Percentiles rank a stretch among this genome's conserved stretches.
These are phyloP conservation scores for Dujonia santamariae DNA, from an alignment of 1,139 yeast species.

Conservation along the genomic window DNA sequence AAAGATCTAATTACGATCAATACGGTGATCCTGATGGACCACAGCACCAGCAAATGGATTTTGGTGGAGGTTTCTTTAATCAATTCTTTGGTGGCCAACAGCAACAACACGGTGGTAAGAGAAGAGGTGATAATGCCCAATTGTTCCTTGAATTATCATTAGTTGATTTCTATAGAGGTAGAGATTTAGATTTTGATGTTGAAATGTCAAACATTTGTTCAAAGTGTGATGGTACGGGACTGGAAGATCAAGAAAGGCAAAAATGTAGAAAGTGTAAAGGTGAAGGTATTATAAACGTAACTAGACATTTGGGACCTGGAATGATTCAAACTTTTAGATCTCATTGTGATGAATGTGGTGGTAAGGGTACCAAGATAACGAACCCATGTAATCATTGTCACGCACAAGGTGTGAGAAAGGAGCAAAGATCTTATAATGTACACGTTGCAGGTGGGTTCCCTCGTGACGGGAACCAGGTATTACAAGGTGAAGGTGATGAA, in stretches of 20 bases:
- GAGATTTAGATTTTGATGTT: constrained; percentile 56
- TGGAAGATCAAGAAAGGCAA: constrained; percentile 69
- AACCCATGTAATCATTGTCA: constrained; percentile 65
- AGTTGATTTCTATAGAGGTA: constrained; percentile 69
- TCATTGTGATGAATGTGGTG: constrained; percentile 76
- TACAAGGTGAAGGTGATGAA: constrained; percentile 80
- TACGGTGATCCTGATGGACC: constrained; percentile 83
- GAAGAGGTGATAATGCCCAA: constrained; percentile 65
- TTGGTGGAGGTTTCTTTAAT: constrained; percentile 56
- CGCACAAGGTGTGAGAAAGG: constrained; percentile 65
- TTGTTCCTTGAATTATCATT: constrained; percentile 57
- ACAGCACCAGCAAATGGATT: constrained; percentile 24
- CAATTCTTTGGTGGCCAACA: constrained; percentile 68
- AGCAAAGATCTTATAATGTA: constrained; percentile 55
- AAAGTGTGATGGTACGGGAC: constrained; percentile 79
- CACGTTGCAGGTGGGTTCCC: constrained; percentile 70
- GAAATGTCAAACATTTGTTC: constrained; percentile 74
- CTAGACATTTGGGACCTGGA: constrained; percentile 82
- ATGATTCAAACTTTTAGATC: constrained; percentile 84
- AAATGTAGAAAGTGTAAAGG: constrained; percentile 73
- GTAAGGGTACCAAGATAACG: constrained; percentile 66
- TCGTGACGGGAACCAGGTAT: constrained; percentile 54
- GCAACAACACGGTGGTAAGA: constrained; percentile 35
- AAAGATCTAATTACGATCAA: constrained; percentile 68
- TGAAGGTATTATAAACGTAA: constrained; percentile 62